These are phyloP conservation scores for Pelargonium australe DNA, from an alignment of 441 rosid genomes.

Conservation along the genomic window DNA sequence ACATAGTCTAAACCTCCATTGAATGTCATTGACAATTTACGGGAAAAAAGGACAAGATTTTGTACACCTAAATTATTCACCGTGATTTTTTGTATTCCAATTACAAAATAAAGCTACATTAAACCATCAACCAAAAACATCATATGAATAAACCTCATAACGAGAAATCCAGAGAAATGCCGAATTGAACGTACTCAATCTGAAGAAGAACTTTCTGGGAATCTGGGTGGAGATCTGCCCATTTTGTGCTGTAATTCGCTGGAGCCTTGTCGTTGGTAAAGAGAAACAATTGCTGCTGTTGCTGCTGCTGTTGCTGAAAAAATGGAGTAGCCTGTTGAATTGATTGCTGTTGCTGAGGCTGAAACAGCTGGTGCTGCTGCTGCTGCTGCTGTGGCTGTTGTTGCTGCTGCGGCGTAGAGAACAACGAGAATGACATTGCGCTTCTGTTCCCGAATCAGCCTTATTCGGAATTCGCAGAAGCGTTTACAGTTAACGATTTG, in stretches of 20 bases:
- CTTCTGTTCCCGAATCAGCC: neutral
- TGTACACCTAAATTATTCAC: neutral
- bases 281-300: conserved; percentile 62
- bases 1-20: too few species aligned
- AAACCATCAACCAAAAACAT: conserved; percentile 7
- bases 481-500: neutral
- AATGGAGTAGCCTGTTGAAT: neutral
- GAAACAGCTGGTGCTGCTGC: conserved; percentile 24
- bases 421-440: conserved; percentile 10
- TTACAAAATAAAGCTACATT: conserved; percentile 2
- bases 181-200: conserved; percentile 59
- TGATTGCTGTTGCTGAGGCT: conserved; percentile 33
- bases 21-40: too few species aligned
- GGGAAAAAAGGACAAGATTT: neutral
- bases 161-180: conserved; percentile 7
- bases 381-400: conserved; percentile 22
- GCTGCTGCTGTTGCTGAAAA: conserved; percentile 32
- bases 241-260: conserved; percentile 81
- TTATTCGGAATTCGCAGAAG: neutral
- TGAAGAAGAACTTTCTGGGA: conserved; percentile 77
- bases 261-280: conserved; percentile 77
- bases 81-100: neutral
- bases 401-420: conserved; percentile 37
- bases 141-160: neutral
- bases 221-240: conserved; percentile 98